These are phyloP conservation scores for Pseudogymnoascus sp. DNA, from an alignment of 2,329 filamentous ascomycete genomes.

Conservation along the genomic window DNA sequence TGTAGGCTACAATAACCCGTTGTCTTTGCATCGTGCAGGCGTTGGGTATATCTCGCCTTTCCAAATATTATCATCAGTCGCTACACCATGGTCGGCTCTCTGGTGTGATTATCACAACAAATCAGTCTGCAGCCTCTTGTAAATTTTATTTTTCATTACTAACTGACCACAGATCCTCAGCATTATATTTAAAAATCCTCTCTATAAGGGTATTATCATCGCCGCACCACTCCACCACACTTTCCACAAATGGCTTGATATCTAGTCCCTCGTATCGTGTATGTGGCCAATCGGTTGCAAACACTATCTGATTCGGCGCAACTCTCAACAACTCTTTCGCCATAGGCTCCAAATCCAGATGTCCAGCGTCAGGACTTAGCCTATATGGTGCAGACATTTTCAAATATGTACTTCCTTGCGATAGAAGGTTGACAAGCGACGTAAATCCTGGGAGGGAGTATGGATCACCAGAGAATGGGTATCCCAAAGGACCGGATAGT, in stretches of 20 bases:
- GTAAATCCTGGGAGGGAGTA: slow-evolving; percentile 43
- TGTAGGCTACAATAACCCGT: not conserved
- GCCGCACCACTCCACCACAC: slow-evolving; percentile 46
- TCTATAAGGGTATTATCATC: slow-evolving; percentile 37
- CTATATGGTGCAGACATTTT: slow-evolving; percentile 48
- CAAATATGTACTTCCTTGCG: slow-evolving; percentile 34
- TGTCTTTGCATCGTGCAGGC: not conserved
- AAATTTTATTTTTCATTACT: slow-evolving; percentile 11
- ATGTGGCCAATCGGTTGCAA: slow-evolving; percentile 59
- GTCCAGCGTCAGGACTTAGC: slow-evolving; percentile 36
- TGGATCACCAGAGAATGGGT: slow-evolving; percentile 27
- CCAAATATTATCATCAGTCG: not conserved
- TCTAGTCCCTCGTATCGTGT: slow-evolving; percentile 53
- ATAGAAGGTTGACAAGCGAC: slow-evolving; percentile 41
- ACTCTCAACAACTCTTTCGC: slow-evolving; percentile 41
- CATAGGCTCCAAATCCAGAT: slow-evolving; percentile 41
- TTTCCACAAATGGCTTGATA: slow-evolving; percentile 47
- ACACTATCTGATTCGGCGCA: slow-evolving; percentile 41
- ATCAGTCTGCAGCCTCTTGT: not conserved
- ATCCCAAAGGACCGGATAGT: slow-evolving; percentile 23
- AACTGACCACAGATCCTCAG: slow-evolving; percentile 42
- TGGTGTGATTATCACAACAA: not conserved
- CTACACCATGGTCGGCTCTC: not conserved
- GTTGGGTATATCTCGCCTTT: not conserved
- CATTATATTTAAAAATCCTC: slow-evolving; percentile 48